Evolutionary conservation across 345 rosid genomes (phyloP).

Genomic region (Turnera subulata): DNA sequence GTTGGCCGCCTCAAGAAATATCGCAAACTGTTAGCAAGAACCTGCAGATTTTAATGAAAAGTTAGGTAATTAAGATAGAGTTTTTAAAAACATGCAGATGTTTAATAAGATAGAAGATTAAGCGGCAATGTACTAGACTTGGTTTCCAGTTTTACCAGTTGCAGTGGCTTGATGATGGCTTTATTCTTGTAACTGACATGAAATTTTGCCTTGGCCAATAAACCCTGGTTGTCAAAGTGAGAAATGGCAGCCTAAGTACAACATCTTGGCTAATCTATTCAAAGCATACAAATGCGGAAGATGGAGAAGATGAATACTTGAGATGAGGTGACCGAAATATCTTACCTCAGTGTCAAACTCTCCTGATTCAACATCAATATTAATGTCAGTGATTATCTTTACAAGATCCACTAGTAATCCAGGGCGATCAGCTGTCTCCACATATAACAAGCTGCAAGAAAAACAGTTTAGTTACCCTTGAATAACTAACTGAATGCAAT

Average conservation of each 20-base stretch:
- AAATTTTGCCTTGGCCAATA: conserved; percentile 93
- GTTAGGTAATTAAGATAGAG: not conserved
- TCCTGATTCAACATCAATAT: conserved; percentile 80
- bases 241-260: conserved; percentile 5
- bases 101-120: not conserved
- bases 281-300: not conserved
- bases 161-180: conserved; percentile 88
- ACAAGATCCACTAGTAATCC: conserved; percentile 92
- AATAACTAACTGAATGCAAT: not conserved
- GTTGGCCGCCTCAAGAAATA: conserved; percentile 79
- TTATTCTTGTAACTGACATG: conserved; percentile 85
- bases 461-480: not conserved
- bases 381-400: conserved; percentile 71
- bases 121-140: not conserved
- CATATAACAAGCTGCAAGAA: conserved; percentile 63
- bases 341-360: conserved; percentile 96
- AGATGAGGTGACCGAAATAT: not conserved
- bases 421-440: conserved; percentile 95
- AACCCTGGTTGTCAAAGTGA: conserved; percentile 43
- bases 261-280: not conserved
- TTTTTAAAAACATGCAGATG: no score
- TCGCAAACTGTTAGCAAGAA: conserved; percentile 65
- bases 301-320: not conserved
- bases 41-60: conserved; percentile 35
- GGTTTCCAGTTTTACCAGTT: conserved; percentile 48